Conservation (phyloP, 805 yeast genomes). For the Candida jianshihensis region DNA sequence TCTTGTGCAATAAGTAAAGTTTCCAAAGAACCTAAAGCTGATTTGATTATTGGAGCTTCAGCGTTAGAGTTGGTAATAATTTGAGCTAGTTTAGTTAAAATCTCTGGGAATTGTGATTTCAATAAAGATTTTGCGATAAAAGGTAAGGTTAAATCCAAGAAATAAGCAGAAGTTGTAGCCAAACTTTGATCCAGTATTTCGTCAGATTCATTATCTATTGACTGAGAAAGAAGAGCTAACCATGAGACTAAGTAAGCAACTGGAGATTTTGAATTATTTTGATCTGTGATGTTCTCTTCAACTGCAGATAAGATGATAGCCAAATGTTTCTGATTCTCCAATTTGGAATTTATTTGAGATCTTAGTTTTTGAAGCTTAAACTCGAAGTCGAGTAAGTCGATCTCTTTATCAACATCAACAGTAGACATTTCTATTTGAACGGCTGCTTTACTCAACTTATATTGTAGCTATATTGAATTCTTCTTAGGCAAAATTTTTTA, state of each 20-base stretch:
- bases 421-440: conserved; percentile 4
- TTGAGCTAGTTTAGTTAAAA: conserved; percentile 75
- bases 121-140: conserved; percentile 63
- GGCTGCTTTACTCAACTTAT: not conserved
- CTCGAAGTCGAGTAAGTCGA: conserved; percentile 32
- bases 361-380: conserved; percentile 64
- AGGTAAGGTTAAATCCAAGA: conserved; percentile 75
- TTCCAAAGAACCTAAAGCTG: conserved; percentile 84
- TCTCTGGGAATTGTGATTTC: conserved; percentile 67
- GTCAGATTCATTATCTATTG: conserved; percentile 41
- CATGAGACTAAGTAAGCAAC: conserved; percentile 84
- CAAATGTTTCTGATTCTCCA: conserved; percentile 79
- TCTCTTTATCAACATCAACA: conserved; percentile 13
- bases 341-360: conserved; percentile 65
- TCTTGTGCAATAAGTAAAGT: conserved; percentile 75
- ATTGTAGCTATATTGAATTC: not conserved
- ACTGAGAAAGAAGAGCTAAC: conserved; percentile 72
- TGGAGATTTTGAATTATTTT: conserved; percentile 44
- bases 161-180: conserved; percentile 72
- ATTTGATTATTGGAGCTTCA: conserved; percentile 74
- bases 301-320: conserved; percentile 83
- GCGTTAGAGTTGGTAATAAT: conserved; percentile 61
- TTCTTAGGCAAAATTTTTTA: conserved; percentile 4
- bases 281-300: conserved; percentile 67
- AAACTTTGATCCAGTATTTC: conserved; percentile 50